phyloP scores from a whole-genome alignment of 495 filamentous ascomycete genomes.

The Aspergillus hancockii region DNA sequence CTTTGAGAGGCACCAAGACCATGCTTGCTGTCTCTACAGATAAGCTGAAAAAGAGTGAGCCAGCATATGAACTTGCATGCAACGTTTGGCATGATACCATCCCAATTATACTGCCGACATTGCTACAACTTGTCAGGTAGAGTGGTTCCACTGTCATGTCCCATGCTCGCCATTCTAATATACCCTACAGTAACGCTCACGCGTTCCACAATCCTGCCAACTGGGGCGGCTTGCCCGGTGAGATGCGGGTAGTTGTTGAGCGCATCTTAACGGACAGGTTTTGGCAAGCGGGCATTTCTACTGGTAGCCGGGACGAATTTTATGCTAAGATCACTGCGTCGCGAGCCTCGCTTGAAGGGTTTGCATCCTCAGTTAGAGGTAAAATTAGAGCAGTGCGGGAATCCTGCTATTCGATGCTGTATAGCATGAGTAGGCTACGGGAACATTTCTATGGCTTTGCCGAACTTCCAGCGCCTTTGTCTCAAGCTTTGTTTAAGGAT shows the following conservation, averaged over 20 bases:
- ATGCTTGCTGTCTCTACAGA: conserved; percentile 89
- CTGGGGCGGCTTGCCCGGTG: conserved; percentile 76
- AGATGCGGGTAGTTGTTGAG: conserved; percentile 75
- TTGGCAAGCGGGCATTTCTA: conserved; percentile 97
- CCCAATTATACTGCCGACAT: conserved; percentile 77
- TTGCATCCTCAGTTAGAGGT: conserved; percentile 88
- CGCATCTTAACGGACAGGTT: conserved; percentile 93
- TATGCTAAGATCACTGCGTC: conserved; percentile 88
- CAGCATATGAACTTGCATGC: conserved; percentile 69
- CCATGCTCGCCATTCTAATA: conserved; percentile 13
- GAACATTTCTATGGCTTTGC: conserved; percentile 85
- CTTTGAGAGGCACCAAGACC: conserved; percentile 82
- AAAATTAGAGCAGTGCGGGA: conserved; percentile 87
- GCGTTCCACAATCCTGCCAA: conserved; percentile 88
- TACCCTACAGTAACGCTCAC: conserved; percentile 70
- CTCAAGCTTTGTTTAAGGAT: conserved; percentile 80
- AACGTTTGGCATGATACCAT: conserved; percentile 81
- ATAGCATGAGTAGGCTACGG: conserved; percentile 85
- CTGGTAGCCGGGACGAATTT: conserved; percentile 92
- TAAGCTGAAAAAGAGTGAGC: conserved; percentile 69
- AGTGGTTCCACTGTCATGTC: conserved; percentile 7
- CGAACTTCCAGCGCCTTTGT: conserved; percentile 81
- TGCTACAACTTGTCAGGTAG: conserved; percentile 83
- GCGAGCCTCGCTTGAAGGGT: conserved; percentile 85
- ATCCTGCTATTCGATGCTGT: conserved; percentile 88